Percentiles rank a stretch among this genome's conserved stretches.
Evolutionary conservation across 148 eudicot genomes (phyloP).

Genomic region (Beta vulgaris): DNA sequence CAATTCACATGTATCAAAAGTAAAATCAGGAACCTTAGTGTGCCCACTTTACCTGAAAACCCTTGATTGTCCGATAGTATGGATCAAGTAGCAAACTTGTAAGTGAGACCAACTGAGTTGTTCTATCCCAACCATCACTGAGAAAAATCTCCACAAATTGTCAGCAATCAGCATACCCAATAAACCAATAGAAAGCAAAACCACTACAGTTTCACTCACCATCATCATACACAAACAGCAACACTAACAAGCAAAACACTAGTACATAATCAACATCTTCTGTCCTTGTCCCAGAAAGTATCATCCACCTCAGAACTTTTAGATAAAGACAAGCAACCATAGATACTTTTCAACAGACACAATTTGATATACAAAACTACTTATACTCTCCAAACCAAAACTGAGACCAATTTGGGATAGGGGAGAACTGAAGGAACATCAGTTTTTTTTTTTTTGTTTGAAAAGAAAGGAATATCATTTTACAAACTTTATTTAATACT

Average conservation of each 20-base stretch:
- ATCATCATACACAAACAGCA: not conserved
- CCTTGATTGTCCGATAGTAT: conserved; percentile 86
- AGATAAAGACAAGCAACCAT: too few relatives aligned
- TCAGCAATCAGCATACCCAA: conserved; percentile 10
- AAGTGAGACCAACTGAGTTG: conserved; percentile 92
- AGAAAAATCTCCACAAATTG: conserved; percentile 2
- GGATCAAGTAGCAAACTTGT: conserved; percentile 95
- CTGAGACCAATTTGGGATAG: too few relatives aligned
- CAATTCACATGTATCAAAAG: not conserved
- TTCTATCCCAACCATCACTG: conserved; percentile 99
- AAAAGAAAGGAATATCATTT: not conserved
- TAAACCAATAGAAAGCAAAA: not conserved
- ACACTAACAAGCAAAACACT: not conserved
- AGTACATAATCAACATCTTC: not conserved
- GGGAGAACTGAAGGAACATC: too few relatives aligned
- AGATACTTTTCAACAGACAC: too few relatives aligned
- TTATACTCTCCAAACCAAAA: too few relatives aligned
- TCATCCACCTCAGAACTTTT: too few relatives aligned
- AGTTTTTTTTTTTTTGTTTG: too few relatives aligned
- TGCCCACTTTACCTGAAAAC: conserved; percentile 73
- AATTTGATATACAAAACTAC: too few relatives aligned
- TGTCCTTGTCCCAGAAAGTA: not conserved
- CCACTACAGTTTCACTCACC: not conserved
- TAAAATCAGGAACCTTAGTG: not conserved
- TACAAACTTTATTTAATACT: too few relatives aligned